Conservation (phyloP, 129 eudicot species). For the Flaveria trinervia region DNA sequence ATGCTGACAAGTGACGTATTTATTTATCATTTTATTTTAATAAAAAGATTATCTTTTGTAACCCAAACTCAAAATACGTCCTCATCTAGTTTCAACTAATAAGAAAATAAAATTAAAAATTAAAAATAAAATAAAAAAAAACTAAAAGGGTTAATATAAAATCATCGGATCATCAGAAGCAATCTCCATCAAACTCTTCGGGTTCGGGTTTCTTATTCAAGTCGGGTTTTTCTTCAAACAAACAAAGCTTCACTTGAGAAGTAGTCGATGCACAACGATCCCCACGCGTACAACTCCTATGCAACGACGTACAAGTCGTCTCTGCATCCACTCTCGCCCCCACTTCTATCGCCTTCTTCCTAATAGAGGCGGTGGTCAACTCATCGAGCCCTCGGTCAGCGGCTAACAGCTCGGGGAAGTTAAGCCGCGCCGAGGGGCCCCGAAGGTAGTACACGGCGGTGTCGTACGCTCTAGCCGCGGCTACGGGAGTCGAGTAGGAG, state of each 20-base stretch:
- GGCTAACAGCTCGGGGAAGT: conserved; percentile 41
- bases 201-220: conserved; percentile 82
- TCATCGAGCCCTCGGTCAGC: conserved; percentile 30
- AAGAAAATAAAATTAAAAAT: not conserved
- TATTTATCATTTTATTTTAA: too few species aligned
- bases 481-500: conserved; percentile 54
- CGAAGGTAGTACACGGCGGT: conserved; percentile 60
- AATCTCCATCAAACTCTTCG: conserved; percentile 62
- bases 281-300: conserved; percentile 21
- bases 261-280: not conserved
- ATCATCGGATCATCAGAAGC: conserved; percentile 23
- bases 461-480: conserved; percentile 67
- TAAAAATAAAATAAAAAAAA: not conserved
- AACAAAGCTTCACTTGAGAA: conserved; percentile 45
- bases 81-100: not conserved
- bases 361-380: conserved; percentile 40
- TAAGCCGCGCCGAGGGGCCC: conserved; percentile 55
- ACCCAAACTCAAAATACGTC: not conserved
- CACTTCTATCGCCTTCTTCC: conserved; percentile 53
- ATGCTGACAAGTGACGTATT: too few species aligned
- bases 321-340: conserved; percentile 55
- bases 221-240: conserved; percentile 74
- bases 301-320: conserved; percentile 28
- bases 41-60: too few species aligned
- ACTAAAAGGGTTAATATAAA: not conserved